Conservation (phyloP, 305 asterid species). For the Fraxinus ornus region DNA sequence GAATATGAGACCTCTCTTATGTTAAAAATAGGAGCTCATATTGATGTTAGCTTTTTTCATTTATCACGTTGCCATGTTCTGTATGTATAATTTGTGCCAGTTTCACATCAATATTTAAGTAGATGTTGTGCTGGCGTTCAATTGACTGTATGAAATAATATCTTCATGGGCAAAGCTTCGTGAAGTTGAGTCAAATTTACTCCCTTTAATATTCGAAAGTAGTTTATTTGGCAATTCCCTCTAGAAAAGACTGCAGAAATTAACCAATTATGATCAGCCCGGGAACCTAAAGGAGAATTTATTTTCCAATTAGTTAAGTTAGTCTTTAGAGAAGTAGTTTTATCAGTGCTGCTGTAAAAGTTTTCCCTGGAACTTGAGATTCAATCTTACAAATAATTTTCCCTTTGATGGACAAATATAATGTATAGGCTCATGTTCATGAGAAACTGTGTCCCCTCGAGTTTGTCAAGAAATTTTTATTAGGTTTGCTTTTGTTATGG, state of each 20-base stretch:
- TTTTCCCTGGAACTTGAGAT: neutral
- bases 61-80: neutral
- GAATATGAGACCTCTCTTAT: neutral
- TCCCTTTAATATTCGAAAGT: neutral
- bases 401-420: neutral
- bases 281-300: neutral
- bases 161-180: neutral
- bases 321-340: neutral
- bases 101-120: neutral
- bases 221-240: conserved; percentile 3
- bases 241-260: neutral
- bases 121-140: neutral
- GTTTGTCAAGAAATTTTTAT: neutral
- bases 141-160: neutral
- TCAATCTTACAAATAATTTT: conserved; percentile 3
- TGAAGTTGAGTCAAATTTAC: neutral
- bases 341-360: neutral
- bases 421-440: neutral
- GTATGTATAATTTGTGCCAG: neutral
- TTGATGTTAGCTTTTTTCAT: neutral
- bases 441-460: neutral
- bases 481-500: neutral
- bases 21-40: neutral
- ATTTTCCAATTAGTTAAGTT: neutral
- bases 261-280: neutral